Percentiles rank a stretch among this genome's conserved stretches.
phyloP scores from a whole-genome alignment of 495 filamentous ascomycete species.

The Bombardia bombarda region DNA sequence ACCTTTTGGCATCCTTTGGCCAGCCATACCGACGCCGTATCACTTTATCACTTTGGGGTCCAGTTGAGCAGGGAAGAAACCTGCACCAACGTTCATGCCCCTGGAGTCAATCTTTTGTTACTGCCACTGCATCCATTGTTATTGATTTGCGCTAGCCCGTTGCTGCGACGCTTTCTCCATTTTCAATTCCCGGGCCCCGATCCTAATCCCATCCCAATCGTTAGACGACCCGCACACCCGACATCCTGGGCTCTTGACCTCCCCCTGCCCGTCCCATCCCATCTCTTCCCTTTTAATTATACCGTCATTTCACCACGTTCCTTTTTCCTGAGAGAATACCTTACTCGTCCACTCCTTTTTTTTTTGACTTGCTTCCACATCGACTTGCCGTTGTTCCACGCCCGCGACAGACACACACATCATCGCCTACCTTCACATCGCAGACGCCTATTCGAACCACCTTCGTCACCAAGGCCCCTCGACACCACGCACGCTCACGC shows the following conservation, averaged over 20 bases:
- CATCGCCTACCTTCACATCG: neutral
- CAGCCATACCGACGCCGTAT: too few species aligned
- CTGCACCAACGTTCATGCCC: slow-evolving; percentile 2
- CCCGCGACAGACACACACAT: neutral
- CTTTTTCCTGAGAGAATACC: slow-evolving; percentile 18
- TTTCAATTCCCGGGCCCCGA: neutral
- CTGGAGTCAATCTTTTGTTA: slow-evolving; percentile 3
- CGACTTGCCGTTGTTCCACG: neutral
- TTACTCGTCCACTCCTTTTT: slow-evolving; percentile 28
- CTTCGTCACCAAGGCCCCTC: neutral
- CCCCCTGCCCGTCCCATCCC: slow-evolving; percentile 9
- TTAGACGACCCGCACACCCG: slow-evolving; percentile 14
- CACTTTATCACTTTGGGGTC: too few species aligned
- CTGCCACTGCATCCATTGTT: slow-evolving; percentile 1
- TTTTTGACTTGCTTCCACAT: slow-evolving; percentile 1
- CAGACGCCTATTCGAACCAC: neutral
- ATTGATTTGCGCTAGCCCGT: slow-evolving; percentile 5
- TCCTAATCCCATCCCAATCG: slow-evolving; percentile 4
- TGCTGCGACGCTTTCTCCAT: slow-evolving; percentile 4
- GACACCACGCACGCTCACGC: neutral
- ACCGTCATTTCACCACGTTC: slow-evolving; percentile 26
- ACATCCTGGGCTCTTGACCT: slow-evolving; percentile 10
- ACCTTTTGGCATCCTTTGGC: too few species aligned
- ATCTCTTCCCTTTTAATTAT: slow-evolving; percentile 14
- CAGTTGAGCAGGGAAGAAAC: slow-evolving; percentile 2